Base-by-base conservation (phyloP, 1,284 basidiomycete genomes). In the Ustilago bromivora region DNA sequence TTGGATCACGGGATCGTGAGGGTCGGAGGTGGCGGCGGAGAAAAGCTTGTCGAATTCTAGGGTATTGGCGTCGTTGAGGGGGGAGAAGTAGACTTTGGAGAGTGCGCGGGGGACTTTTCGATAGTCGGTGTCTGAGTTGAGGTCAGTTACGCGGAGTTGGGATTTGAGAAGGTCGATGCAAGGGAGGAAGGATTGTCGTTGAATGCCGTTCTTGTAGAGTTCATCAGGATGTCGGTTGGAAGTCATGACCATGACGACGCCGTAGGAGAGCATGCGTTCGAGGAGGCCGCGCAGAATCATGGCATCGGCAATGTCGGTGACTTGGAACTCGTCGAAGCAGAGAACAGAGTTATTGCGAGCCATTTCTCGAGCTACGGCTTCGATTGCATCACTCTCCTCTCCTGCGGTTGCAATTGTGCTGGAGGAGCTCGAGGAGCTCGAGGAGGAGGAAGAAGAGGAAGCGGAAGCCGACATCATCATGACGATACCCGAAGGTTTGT, bases 281-380 rank as follows among this genome's bases (percentile, higher is more conserved):
- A 99, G 88, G 23, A 99, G 88, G 58, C 94, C 90, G 34, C 96
- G 90, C 36, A 99, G 89, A 71, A 99, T 95, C 97, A 99, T 99
- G 12, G 97, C 97, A 81, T 98, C 96, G 19, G 94, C 96, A 79
- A 99, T 99, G 87, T 99, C 96, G 13, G 96, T 98, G 11, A 99
- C 94, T 90, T 99, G 96, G 84, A 99, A 99, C 88, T 99, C 97
- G 85, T 99, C 96, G 85, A 99, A 98, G 85, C 96, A 98, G 43
- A 99, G 88, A 2, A 99, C 91, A 40, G 77, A 58, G 41, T 72
- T 61, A 43, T 79, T 92, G 47, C 90, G 90, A 5, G 96, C 96
- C 66, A 99, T 88, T 82, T 96, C 94, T 67, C 93, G 88, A 1
- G 96, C 95, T 1, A 98, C 95, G 41, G 94, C 94, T 23, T 91